Evolutionary conservation across 768 basidiomycete genomes (phyloP).

Genomic region (Hericium coralloides): DNA sequence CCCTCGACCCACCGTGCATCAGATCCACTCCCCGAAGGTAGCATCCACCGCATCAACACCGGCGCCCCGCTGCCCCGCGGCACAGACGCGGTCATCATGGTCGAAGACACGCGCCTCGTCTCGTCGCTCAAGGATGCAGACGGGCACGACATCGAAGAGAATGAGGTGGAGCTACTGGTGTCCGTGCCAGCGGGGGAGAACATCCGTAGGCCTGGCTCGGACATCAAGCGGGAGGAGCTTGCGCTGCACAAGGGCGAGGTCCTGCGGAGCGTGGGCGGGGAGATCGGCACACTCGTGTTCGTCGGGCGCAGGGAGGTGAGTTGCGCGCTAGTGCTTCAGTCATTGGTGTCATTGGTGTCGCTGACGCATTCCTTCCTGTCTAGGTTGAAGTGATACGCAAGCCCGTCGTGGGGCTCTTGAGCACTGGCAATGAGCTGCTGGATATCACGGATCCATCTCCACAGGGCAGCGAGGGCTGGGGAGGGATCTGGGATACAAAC

Average conservation of each 20-base stretch:
- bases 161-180: constrained; percentile 56
- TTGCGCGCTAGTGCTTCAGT: not conserved
- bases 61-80: constrained; percentile 74
- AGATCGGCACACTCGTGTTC: constrained; percentile 76
- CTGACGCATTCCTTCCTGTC: not conserved
- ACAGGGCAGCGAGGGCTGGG: constrained; percentile 38
- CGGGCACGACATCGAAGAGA: constrained; percentile 51
- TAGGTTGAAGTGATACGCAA: constrained; percentile 66
- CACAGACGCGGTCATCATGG: constrained; percentile 81
- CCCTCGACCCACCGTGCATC: constrained; percentile 30
- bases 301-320: constrained; percentile 65
- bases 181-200: constrained; percentile 62
- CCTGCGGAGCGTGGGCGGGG: constrained; percentile 62
- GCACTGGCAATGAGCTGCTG: constrained; percentile 78
- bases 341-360: not conserved
- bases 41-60: constrained; percentile 74
- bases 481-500: constrained; percentile 81
- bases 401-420: constrained; percentile 72
- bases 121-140: constrained; percentile 34
- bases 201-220: constrained; percentile 64
- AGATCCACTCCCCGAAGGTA: constrained; percentile 36
- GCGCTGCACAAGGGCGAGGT: constrained; percentile 55
- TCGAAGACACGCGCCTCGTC: constrained; percentile 81
- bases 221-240: constrained; percentile 58
- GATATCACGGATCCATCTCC: constrained; percentile 42